phyloP scores from a whole-genome alignment of 345 rosid genomes.

The Mallotus nudiflorus region DNA sequence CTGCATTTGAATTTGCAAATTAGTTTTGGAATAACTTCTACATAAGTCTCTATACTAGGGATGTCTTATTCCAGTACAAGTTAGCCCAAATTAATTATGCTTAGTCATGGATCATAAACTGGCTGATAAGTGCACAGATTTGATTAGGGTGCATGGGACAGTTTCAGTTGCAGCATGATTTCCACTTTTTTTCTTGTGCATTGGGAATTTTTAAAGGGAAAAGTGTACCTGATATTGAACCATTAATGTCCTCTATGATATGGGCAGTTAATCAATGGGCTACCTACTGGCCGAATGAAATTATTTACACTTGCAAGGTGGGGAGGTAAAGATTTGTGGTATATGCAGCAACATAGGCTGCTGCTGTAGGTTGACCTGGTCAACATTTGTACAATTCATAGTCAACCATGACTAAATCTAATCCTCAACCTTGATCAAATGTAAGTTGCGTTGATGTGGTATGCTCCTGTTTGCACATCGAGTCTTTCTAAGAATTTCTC shows the following conservation, averaged over 20 bases:
- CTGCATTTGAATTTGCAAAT: too few species aligned
- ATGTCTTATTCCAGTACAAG: too few species aligned
- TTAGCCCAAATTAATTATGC: background rate
- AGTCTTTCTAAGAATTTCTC: background rate
- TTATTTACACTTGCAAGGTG: background rate
- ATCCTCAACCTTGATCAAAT: too few species aligned
- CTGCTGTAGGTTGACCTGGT: too few species aligned
- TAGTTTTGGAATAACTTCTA: too few species aligned
- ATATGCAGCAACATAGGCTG: background rate
- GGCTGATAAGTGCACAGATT: background rate
- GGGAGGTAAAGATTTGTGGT: background rate
- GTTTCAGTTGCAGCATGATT: background rate
- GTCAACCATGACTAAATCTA: too few species aligned
- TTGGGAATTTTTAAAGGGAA: background rate
- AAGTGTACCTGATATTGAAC: background rate
- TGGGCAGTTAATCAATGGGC: background rate
- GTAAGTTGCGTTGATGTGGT: background rate
- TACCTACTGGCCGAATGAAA: background rate
- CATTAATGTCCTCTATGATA: background rate
- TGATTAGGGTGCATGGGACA: background rate
- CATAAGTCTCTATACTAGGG: too few species aligned
- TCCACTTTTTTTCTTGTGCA: background rate
- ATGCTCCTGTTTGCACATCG: background rate
- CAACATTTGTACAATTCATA: too few species aligned
- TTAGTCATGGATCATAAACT: background rate